A percentile compares a stretch with the other conserved stretches of the same genome.
These are phyloP conservation scores for Aureobasidium sp. DNA, from an alignment of 2,329 filamentous ascomycete species.

Conservation along the genomic window DNA sequence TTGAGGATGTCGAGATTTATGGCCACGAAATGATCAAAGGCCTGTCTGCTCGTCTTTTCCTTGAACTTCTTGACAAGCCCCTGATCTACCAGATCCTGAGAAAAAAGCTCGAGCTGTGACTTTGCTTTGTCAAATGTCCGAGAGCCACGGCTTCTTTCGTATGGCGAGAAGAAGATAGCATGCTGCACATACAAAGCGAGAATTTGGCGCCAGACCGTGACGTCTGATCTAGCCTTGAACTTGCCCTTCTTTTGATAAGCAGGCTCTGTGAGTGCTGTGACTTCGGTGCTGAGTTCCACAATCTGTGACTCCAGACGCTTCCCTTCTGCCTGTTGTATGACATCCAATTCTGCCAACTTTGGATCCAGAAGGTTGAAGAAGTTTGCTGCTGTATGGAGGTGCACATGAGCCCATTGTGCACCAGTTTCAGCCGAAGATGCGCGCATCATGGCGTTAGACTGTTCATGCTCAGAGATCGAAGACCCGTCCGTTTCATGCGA, in stretches of 20 bases:
- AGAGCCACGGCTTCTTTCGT: constrained; percentile 62
- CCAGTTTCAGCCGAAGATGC: neutral
- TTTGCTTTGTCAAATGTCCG: constrained; percentile 60
- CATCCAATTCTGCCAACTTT: constrained; percentile 63
- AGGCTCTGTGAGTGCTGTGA: constrained; percentile 59
- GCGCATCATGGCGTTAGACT: neutral
- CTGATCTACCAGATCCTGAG: constrained; percentile 55
- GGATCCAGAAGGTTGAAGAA: constrained; percentile 72
- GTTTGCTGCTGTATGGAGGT: constrained; percentile 66
- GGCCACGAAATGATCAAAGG: constrained; percentile 61
- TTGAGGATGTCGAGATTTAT: constrained; percentile 72
- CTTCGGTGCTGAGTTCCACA: constrained; percentile 53
- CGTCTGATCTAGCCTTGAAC: constrained; percentile 47
- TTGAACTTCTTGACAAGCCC: constrained; percentile 57
- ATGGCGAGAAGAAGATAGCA: constrained; percentile 73
- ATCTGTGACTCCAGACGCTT: constrained; percentile 58
- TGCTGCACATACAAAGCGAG: constrained; percentile 77
- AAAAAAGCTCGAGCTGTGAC: constrained; percentile 64
- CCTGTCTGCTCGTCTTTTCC: constrained; percentile 55
- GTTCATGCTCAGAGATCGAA: neutral
- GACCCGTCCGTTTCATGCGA: neutral
- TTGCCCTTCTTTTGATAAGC: constrained; percentile 39
- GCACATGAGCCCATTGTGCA: constrained; percentile 57
- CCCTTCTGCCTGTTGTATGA: constrained; percentile 60
- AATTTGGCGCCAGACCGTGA: constrained; percentile 71